Conservation (phyloP, 352 stramenopile genomes). For the Pythium biforme region DNA sequence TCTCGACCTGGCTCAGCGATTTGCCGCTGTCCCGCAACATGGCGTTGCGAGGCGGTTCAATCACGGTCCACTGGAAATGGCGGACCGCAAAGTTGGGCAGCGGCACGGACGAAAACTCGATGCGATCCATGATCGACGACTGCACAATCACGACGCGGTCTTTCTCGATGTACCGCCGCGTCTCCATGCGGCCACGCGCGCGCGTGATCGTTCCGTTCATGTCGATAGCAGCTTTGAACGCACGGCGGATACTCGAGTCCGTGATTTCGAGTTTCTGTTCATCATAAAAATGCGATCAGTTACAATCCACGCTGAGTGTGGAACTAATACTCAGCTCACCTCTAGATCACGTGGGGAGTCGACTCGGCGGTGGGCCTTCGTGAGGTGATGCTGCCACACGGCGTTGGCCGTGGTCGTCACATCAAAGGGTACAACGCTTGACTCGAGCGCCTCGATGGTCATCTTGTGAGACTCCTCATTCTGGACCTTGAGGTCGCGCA, state of each 20-base stretch:
- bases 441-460: slow-evolving; percentile 19
- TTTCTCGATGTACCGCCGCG: slow-evolving; percentile 4
- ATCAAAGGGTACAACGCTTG: slow-evolving; percentile 16
- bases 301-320: too few species aligned
- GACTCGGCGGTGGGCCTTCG: slow-evolving; percentile 1
- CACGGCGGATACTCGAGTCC: slow-evolving; percentile 6
- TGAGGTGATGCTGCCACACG: slow-evolving; percentile 16
- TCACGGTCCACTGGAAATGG: slow-evolving; percentile 17
- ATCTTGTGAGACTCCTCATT: slow-evolving; percentile 12
- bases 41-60: background rate
- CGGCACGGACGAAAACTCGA: background rate
- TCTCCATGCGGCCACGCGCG: slow-evolving; percentile 10
- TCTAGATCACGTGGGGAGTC: background rate
- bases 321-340: background rate
- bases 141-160: slow-evolving; percentile 19
- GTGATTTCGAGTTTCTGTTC: slow-evolving; percentile 4
- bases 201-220: background rate
- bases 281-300: background rate
- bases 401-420: slow-evolving; percentile 6
- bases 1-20: slow-evolving; percentile 13
- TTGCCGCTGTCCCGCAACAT: slow-evolving; percentile 6
- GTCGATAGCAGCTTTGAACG: background rate
- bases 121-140: slow-evolving; percentile 15
- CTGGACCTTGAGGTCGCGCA: slow-evolving; percentile 11
- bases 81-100: slow-evolving; percentile 10